Percentiles rank a stretch among this genome's conserved stretches.
phyloP scores from a whole-genome alignment of 2,329 filamentous ascomycete species.

The Biscogniauxia marginata region DNA sequence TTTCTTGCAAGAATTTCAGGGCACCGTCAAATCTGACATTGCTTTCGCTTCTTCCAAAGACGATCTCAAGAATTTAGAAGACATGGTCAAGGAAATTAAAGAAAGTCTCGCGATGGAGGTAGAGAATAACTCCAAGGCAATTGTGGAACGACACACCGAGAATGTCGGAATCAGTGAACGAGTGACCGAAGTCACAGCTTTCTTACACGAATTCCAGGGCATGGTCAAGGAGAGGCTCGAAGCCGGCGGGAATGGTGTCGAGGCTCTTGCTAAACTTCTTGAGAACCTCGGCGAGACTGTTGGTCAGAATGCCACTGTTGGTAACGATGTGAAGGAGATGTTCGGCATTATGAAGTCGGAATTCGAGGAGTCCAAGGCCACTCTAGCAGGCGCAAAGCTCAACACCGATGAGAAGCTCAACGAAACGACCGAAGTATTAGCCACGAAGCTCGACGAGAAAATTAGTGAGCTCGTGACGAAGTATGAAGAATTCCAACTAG shows the following conservation, averaged over 20 bases:
- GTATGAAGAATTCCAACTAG: constrained; percentile 79
- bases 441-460: constrained; percentile 59
- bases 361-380: constrained; percentile 81
- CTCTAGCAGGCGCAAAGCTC: constrained; percentile 77
- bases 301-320: constrained; percentile 54
- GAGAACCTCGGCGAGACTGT: constrained; percentile 65
- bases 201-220: constrained; percentile 76
- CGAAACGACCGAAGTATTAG: constrained; percentile 52
- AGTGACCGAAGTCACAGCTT: constrained; percentile 73
- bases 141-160: constrained; percentile 82
- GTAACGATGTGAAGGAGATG: constrained; percentile 68
- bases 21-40: constrained; percentile 65
- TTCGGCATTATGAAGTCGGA: constrained; percentile 76
- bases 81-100: constrained; percentile 70
- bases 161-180: constrained; percentile 75
- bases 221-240: constrained; percentile 75
- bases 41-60: constrained; percentile 72
- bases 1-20: constrained; percentile 74
- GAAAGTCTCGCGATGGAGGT: constrained; percentile 66
- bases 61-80: constrained; percentile 69
- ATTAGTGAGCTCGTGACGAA: constrained; percentile 78
- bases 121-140: constrained; percentile 72
- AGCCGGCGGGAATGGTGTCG: constrained; percentile 70
- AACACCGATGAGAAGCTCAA: constrained; percentile 78
- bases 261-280: constrained; percentile 69